These are phyloP conservation scores for Epichloe coenophiala DNA, from an alignment of 2,329 filamentous ascomycete species.

Conservation along the genomic window DNA sequence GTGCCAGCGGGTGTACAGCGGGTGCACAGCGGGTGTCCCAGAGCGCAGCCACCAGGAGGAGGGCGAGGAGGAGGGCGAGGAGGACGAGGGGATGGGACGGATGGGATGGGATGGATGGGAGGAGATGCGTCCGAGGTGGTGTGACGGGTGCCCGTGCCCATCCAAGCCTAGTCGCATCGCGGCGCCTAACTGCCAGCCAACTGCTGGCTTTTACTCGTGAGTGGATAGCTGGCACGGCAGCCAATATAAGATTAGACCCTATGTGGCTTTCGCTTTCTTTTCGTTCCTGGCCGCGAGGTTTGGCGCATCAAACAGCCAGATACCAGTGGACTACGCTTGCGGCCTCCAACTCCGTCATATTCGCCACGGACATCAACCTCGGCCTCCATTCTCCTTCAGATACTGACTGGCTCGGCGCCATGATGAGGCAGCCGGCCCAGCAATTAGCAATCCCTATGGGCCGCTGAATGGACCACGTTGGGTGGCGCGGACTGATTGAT, in stretches of 20 bases:
- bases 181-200: conserved; percentile 1
- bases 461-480: neutral
- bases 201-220: neutral
- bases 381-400: neutral
- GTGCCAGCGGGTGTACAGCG: no score
- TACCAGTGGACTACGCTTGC: neutral
- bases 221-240: neutral
- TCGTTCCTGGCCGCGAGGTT: neutral
- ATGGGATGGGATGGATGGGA: neutral
- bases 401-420: neutral
- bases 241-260: neutral
- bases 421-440: neutral
- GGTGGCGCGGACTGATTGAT: neutral
- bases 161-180: conserved; percentile 1
- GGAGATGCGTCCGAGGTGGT: neutral
- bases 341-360: neutral
- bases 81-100: no score
- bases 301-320: neutral
- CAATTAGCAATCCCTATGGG: neutral
- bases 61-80: no score
- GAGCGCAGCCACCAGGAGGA: no score
- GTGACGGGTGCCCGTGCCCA: conserved; percentile 1
- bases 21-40: no score
- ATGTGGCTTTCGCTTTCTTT: neutral
- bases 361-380: neutral